phyloP scores from a whole-genome alignment of 2,329 filamentous ascomycete species.

The Blastomyces emzantsi region DNA sequence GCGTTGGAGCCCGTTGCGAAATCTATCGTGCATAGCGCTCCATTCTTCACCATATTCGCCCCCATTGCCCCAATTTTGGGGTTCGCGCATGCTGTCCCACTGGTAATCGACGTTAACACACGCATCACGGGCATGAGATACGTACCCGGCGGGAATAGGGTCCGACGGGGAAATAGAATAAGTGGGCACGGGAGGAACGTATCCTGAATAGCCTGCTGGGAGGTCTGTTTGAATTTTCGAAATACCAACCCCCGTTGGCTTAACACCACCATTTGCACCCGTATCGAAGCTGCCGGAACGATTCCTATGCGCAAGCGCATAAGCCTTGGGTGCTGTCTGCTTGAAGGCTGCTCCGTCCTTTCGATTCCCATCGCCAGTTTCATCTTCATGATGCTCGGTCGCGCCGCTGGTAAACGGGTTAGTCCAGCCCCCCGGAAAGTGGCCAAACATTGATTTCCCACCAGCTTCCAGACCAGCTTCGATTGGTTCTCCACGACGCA shows the following conservation, averaged over 20 bases:
- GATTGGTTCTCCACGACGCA: slow-evolving; percentile 63
- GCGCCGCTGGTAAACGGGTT: slow-evolving; percentile 25
- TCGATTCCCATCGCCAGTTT: slow-evolving; percentile 19
- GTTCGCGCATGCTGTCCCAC: slow-evolving; percentile 82
- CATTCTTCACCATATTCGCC: slow-evolving; percentile 89
- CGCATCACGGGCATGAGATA: slow-evolving; percentile 79
- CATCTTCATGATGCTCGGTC: slow-evolving; percentile 17
- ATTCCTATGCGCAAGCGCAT: slow-evolving; percentile 34
- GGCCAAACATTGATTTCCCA: slow-evolving; percentile 32
- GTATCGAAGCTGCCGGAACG: slow-evolving; percentile 42
- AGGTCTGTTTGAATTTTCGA: slow-evolving; percentile 28
- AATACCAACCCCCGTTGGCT: slow-evolving; percentile 19
- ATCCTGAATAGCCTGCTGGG: slow-evolving; percentile 38
- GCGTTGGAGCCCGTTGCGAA: slow-evolving; percentile 66
- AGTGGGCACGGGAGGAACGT: slow-evolving; percentile 66
- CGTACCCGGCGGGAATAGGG: slow-evolving; percentile 78
- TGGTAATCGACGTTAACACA: slow-evolving; percentile 85
- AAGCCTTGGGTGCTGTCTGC: slow-evolving; percentile 30
- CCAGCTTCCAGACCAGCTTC: slow-evolving; percentile 34
- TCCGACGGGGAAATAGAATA: slow-evolving; percentile 75
- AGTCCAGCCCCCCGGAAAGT: slow-evolving; percentile 50
- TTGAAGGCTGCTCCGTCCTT: slow-evolving; percentile 22
- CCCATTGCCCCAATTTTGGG: slow-evolving; percentile 76
- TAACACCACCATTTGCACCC: slow-evolving; percentile 21
- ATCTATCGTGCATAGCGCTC: slow-evolving; percentile 88